phyloP scores from a whole-genome alignment of 2,329 filamentous ascomycete genomes.

The Epichloe baconii region DNA sequence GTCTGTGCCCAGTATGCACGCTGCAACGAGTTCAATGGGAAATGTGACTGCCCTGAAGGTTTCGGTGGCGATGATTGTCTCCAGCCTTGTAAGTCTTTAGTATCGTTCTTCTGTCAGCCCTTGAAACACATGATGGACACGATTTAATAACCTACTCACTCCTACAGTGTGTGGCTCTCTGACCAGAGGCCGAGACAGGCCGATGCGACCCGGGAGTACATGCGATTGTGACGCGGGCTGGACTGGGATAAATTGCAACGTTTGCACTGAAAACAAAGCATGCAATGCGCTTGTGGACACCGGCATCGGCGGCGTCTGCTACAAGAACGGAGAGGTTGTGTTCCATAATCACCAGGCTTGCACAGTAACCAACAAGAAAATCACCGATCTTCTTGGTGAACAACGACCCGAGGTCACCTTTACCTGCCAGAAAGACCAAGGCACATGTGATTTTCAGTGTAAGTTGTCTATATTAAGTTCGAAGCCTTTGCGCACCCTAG shows the following conservation, averaged over 20 bases:
- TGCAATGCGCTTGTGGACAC: slow-evolving; percentile 83
- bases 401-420: slow-evolving; percentile 91
- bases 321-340: slow-evolving; percentile 78
- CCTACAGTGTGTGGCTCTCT: slow-evolving; percentile 68
- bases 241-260: slow-evolving; percentile 96
- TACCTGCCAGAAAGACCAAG: slow-evolving; percentile 62
- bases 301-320: slow-evolving; percentile 74
- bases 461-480: slow-evolving; percentile 20
- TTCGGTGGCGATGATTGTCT: slow-evolving; percentile 93
- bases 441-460: slow-evolving; percentile 92
- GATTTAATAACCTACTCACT: not conserved
- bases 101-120: not conserved
- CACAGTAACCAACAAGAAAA: slow-evolving; percentile 92
- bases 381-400: slow-evolving; percentile 71
- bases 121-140: not conserved
- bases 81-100: slow-evolving; percentile 47
- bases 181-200: slow-evolving; percentile 65
- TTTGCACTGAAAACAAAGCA: slow-evolving; percentile 71
- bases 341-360: slow-evolving; percentile 97
- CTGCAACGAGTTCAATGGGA: slow-evolving; percentile 82
- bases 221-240: slow-evolving; percentile 90
- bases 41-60: slow-evolving; percentile 82
- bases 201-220: slow-evolving; percentile 53
- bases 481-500: not conserved
- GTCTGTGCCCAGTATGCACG: slow-evolving; percentile 80